Base-by-base conservation (phyloP, 2,329 filamentous ascomycete genomes). In the Fusarium chlamydosporum region DNA sequence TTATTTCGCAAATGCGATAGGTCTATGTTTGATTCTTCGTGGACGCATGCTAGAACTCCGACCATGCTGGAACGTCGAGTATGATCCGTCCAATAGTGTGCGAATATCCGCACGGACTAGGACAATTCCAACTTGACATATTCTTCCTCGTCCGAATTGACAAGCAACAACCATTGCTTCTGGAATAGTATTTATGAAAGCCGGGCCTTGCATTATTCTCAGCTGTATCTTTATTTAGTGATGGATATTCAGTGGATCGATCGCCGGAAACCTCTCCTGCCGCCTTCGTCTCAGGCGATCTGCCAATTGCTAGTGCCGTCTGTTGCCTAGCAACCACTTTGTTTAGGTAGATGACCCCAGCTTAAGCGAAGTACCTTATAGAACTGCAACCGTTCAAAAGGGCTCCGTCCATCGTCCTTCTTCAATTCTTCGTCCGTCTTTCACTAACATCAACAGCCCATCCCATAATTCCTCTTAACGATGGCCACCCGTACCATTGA, bases 401-500 rank as follows among this genome's bases (percentile, higher is more conserved):
- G 61, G 61, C 61, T 40, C 58, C 59, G 46, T 47, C 54, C 55
- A 60, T 62, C 55, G 51, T 68, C 47, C 58, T 60, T 60, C 56
- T 55, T 64, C 53, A 29, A 42, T 50, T 48, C 48, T 38, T 48
- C 51, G 40, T 47, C 54, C 41, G 45, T 48, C 52, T 43, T 50
- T 54, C 65, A 71, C 72, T 75, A 75, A 73, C 71, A 68, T 63
- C 51, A 62, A 64, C 65, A 72, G 64, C 38, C 41, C 23, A 41
- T 35, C 31, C 51, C 37, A 42, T 11, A 29, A 20, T 10, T 35
- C 40, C 38, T 31, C 27, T 54, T 20, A 59, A 72, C 67, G 63
- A 89, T 95, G 92, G 88, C 94, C 69, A 88, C 92, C 61, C 88
- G 92, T 73, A 89, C 88, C 52, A 85, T 98, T 46, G 95, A 97